phyloP scores from a whole-genome alignment of 2,329 filamentous ascomycete genomes.

The Karstenula rhodostoma region DNA sequence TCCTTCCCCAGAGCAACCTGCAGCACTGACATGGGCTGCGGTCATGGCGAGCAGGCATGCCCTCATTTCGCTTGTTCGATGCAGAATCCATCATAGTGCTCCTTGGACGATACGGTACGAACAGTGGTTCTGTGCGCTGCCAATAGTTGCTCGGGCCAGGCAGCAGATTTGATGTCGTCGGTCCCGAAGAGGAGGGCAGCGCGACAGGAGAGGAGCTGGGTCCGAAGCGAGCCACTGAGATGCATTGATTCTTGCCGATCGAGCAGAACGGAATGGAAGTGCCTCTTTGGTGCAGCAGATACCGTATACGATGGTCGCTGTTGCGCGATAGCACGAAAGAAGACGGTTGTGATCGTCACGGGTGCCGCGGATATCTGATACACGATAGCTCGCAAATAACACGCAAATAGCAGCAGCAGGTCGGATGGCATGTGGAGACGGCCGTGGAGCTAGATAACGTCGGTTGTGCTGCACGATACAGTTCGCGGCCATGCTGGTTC shows the following conservation, averaged over 20 bases:
- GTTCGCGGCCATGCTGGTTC: constrained; percentile 25
- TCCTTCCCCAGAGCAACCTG: constrained; percentile 22
- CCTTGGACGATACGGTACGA: neutral
- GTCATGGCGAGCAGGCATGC: constrained; percentile 24
- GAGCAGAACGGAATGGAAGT: neutral
- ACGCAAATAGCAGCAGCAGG: constrained; percentile 20
- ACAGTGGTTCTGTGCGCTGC: constrained; percentile 12
- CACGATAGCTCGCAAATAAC: neutral
- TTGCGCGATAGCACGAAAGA: constrained; percentile 27
- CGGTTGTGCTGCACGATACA: constrained; percentile 21
- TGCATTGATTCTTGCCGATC: constrained; percentile 24
- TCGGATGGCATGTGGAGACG: neutral
- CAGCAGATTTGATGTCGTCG: constrained; percentile 19
- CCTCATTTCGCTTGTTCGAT: constrained; percentile 36
- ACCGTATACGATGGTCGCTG: constrained; percentile 26
- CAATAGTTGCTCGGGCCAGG: constrained; percentile 5
- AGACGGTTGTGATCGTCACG: constrained; percentile 3
- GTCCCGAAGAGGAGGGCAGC: constrained; percentile 16
- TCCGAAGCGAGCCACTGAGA: constrained; percentile 32
- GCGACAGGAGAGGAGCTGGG: constrained; percentile 33
- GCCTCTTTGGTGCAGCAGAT: constrained; percentile 24
- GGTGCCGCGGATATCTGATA: constrained; percentile 26
- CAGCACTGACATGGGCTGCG: constrained; percentile 19
- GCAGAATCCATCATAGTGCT: constrained; percentile 14
- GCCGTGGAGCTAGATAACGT: constrained; percentile 30